A percentile compares a stretch with the other conserved stretches of the same genome.
These are phyloP conservation scores for Amborella trichopoda DNA, from an alignment of 164 flowering plant species.

Conservation along the genomic window DNA sequence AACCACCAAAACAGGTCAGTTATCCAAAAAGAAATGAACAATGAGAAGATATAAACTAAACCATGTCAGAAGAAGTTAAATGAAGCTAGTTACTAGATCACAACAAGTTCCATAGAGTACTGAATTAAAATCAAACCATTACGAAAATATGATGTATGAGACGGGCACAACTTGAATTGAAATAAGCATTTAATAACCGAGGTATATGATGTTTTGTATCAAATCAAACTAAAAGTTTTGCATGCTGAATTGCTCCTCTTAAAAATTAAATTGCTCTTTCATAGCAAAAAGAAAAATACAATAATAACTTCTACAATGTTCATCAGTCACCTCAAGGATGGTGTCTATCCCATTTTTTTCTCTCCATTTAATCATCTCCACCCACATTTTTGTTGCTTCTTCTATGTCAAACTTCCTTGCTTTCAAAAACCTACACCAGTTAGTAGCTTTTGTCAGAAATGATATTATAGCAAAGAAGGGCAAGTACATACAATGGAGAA, in stretches of 20 bases:
- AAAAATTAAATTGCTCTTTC: not conserved
- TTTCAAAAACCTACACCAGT: constrained; percentile 60
- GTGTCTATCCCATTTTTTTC: constrained; percentile 79
- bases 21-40: no score
- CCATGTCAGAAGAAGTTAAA: no score
- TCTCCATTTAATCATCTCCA: constrained; percentile 90
- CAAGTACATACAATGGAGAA: not conserved
- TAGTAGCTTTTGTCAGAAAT: not conserved
- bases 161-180: no score
- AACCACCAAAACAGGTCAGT: no score
- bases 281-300: not conserved
- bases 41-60: no score
- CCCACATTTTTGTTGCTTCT: constrained; percentile 82
- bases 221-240: not conserved
- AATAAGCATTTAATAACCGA: no score
- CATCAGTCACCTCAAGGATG: constrained; percentile 61
- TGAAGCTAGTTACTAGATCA: no score
- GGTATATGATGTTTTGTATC: no score
- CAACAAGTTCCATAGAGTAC: no score
- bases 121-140: no score
- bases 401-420: constrained; percentile 75
- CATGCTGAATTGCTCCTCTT: not conserved
- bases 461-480: not conserved
- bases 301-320: not conserved
- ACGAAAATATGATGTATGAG: no score